phyloP scores from a whole-genome alignment of 345 rosid species.

The Brassica carinata region DNA sequence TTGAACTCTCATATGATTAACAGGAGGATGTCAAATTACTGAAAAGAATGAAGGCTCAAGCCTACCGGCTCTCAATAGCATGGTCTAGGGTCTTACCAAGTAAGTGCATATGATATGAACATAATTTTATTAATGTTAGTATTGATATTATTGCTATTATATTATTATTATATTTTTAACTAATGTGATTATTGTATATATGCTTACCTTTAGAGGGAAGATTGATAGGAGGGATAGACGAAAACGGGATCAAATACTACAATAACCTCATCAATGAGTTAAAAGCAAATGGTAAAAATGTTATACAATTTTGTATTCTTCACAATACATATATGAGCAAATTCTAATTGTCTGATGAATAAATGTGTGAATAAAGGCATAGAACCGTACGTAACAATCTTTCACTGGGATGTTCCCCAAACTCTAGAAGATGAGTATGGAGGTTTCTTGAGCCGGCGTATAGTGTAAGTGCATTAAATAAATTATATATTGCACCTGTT shows the following conservation, averaged over 20 bases:
- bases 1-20: background rate
- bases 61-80: conserved; percentile 53
- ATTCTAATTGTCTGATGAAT: too few relatives aligned
- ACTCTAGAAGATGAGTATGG: conserved; percentile 33
- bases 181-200: background rate
- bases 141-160: too few relatives aligned
- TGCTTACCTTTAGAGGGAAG: conserved; percentile 40
- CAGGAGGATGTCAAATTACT: conserved; percentile 42
- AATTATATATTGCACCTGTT: background rate
- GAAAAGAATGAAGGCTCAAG: conserved; percentile 44
- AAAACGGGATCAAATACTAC: conserved; percentile 47
- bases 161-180: too few relatives aligned
- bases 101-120: background rate
- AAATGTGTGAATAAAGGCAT: conserved; percentile 24
- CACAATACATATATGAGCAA: too few relatives aligned
- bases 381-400: conserved; percentile 41
- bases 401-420: conserved; percentile 43
- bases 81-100: conserved; percentile 54
- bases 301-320: too few relatives aligned
- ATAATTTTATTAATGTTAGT: background rate
- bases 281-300: background rate
- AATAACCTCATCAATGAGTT: conserved; percentile 34
- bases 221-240: conserved; percentile 47
- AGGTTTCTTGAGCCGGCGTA: conserved; percentile 37
- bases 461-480: conserved; percentile 29